phyloP scores from a whole-genome alignment of 768 basidiomycete species.

The Exsudoporus frostii region DNA sequence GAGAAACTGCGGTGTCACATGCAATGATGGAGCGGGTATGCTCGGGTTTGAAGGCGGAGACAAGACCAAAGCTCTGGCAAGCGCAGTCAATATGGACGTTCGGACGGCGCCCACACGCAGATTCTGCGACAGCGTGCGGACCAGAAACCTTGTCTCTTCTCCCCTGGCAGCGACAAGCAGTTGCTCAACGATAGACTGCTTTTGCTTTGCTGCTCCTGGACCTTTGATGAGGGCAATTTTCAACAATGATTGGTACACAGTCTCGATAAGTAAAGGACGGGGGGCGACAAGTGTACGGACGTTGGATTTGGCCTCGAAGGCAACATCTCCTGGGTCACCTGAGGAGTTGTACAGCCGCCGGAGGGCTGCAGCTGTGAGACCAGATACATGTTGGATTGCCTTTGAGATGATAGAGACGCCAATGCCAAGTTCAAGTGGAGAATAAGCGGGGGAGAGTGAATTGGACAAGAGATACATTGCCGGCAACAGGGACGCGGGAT shows the following conservation, averaged over 20 bases:
- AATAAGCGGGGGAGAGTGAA: slow-evolving; percentile 72
- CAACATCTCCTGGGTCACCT: slow-evolving; percentile 88
- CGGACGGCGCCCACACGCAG: slow-evolving; percentile 87
- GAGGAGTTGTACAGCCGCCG: slow-evolving; percentile 64
- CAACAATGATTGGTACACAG: slow-evolving; percentile 66
- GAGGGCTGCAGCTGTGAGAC: slow-evolving; percentile 54
- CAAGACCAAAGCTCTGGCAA: slow-evolving; percentile 76
- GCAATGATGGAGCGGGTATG: slow-evolving; percentile 27
- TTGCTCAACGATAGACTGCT: slow-evolving; percentile 75
- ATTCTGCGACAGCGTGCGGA: slow-evolving; percentile 69
- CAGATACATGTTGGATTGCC: slow-evolving; percentile 71
- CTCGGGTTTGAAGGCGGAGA: slow-evolving; percentile 37
- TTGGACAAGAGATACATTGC: slow-evolving; percentile 82
- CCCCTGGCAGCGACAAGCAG: slow-evolving; percentile 82
- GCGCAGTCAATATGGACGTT: slow-evolving; percentile 73
- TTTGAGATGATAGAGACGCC: slow-evolving; percentile 66
- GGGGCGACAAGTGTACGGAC: slow-evolving; percentile 73
- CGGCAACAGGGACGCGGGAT: slow-evolving; percentile 69
- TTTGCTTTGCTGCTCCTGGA: slow-evolving; percentile 69
- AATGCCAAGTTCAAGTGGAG: slow-evolving; percentile 65
- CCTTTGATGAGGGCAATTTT: slow-evolving; percentile 70
- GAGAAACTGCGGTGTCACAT: slow-evolving; percentile 22
- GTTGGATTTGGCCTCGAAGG: slow-evolving; percentile 77
- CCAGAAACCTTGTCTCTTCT: slow-evolving; percentile 84
- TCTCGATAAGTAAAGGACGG: slow-evolving; percentile 57